Percentiles rank a stretch among this genome's conserved stretches.
phyloP scores from a whole-genome alignment of 352 stramenopile genomes.

The Blastocystis sp. region DNA sequence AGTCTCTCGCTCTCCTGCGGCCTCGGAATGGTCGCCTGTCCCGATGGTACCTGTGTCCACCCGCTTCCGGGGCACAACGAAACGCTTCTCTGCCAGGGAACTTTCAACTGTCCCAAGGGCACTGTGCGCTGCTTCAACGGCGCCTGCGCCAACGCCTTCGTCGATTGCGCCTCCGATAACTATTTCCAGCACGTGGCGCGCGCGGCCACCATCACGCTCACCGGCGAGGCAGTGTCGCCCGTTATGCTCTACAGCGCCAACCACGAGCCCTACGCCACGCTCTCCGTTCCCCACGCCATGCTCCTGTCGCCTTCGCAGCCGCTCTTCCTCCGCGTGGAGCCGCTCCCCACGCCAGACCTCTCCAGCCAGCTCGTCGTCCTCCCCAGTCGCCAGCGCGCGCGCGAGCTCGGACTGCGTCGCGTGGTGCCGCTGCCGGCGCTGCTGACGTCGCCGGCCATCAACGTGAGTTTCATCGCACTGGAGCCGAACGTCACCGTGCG shows the following conservation, averaged over 20 bases:
- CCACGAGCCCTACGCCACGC: background rate
- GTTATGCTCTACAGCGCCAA: constrained; percentile 3
- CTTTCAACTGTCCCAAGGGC: background rate
- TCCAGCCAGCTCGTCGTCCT: background rate
- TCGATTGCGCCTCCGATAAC: background rate
- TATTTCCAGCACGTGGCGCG: background rate
- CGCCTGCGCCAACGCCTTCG: background rate
- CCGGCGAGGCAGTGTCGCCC: background rate
- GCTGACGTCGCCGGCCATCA: background rate
- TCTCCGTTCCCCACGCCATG: background rate
- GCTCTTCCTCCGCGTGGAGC: background rate
- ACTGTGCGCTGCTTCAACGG: background rate
- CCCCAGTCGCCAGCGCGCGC: background rate
- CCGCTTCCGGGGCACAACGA: background rate
- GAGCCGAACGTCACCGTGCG: background rate
- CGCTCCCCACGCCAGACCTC: background rate
- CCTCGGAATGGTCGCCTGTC: background rate
- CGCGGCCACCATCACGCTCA: background rate
- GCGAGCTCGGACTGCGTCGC: background rate
- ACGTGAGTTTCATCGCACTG: background rate
- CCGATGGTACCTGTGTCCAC: background rate
- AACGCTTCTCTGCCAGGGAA: background rate
- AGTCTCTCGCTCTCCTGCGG: background rate
- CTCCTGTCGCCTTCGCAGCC: background rate
- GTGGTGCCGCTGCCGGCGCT: background rate